Evolutionary conservation across 805 yeast genomes (phyloP), one percentile per base, ranked within the genome.

Genomic region (Metschnikowia shivogae): DNA sequence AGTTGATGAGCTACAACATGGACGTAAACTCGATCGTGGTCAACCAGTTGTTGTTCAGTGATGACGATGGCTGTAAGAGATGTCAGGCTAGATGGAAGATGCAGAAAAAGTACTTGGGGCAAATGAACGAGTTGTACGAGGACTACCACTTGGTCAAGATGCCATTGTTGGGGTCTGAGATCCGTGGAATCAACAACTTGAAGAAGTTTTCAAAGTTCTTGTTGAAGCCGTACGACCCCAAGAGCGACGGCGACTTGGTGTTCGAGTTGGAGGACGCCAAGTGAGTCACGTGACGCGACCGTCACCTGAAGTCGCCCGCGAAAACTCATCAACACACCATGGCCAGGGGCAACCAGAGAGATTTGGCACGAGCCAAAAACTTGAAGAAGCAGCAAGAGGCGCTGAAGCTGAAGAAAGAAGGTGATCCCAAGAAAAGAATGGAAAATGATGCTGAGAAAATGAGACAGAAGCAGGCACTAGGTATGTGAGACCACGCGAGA

Each of bases 331-430:
- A 22, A 22, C 26, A 22, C 26, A 22, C 30, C 43, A 90, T 92
- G 97, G 84, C 96, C 43, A 80, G 99, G 73, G 99, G 99, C 28
- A 93, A 92, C 66, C 98, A 93, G 69, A 80, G 99, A 65, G 99
- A 92, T 34, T 77, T 86, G 57, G 97, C 97, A 28, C 79, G 99
- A 62, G 87, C 82, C 49, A 92, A 87, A 70, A 88, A 87, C 67
- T 63, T 71, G 64, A 93, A 92, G 73, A 92, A 92, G 67, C 83
- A 78, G 58, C 82, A 80, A 51, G 84, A 79, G 36, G 70, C 68
- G 28, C 74, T 77, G 48, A 84, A 84, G 69, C 57, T 50, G 52
- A 86, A 88, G 70, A 80, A 80, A 58, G 76, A 71, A 6, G 98
- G 97, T 24, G 96, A 89, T 61, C 92, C 96, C 32, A 76, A 76